Base-by-base conservation (phyloP, 2,329 filamentous ascomycete species). In the Penicillium sclerotigenum region DNA sequence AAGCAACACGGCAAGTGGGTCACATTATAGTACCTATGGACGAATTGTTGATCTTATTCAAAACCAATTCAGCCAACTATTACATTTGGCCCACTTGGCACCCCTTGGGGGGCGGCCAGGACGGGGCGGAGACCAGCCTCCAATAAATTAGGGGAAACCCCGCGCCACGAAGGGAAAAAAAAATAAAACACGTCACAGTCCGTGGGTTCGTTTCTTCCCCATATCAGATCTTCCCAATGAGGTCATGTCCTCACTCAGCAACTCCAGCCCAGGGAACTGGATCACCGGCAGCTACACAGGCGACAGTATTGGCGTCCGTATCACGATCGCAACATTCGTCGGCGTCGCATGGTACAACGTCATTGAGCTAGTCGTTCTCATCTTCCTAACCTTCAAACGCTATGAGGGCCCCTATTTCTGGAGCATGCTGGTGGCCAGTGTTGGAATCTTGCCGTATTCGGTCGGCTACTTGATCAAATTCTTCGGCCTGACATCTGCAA, bases 361-460 rank as follows among this genome's bases (percentile, higher is more conserved):
- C 13, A 59, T 79, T 16, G 79, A 81, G 59, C 69, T 81, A 22
- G 70, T 79, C 29, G 66, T 79, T 33, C 70, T 80, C 47, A 73
- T 79, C 33, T 73, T 80, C 51, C 63, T 79, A 26, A 79, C 75
- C 29, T 81, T 81, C 67, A 77, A 78, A 28, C 71, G 70, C 22
- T 79, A 76, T 49, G 66, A 68, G 22, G 79, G 79, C 0, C 65
- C 79, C 16, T 81, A 81, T 60, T 81, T 81, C 60, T 80, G 78
- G 79, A 76, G 73, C 26, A 64, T 81, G 57, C 58, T 81, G 20
- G 62, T 77, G 24, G 67, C 78, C 0, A 73, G 74, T 1, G 61
- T 74, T 10, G 77, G 77, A 9, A 76, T 81, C 40, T 67, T 80
- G 11, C 77, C 77, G 0, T 80, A 71, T 59, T 65, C 65, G 5